Conservation (phyloP, 805 yeast genomes). For the Komagataella mondaviorum region DNA sequence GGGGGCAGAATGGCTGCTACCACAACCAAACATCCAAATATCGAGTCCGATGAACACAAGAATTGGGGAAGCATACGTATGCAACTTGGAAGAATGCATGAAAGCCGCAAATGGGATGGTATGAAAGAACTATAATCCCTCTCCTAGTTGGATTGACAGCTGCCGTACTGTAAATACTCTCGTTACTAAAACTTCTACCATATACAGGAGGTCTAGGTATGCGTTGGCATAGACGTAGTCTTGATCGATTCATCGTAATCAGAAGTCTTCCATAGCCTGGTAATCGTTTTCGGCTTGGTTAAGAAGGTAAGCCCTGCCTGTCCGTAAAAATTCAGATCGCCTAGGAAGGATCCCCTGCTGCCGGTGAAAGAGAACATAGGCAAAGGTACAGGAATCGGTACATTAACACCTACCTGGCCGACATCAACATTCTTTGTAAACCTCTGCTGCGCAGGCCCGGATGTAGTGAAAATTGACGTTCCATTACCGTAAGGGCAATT, state of each 20-base stretch:
- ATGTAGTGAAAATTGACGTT: constrained; percentile 52
- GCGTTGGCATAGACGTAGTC: constrained; percentile 63
- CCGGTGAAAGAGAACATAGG: constrained; percentile 79
- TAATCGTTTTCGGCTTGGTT: constrained; percentile 67
- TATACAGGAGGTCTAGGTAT: constrained; percentile 15
- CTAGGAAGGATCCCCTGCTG: constrained; percentile 60
- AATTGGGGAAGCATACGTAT: no score
- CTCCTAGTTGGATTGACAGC: no score
- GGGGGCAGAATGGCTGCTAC: no score
- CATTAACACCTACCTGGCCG: constrained; percentile 70
- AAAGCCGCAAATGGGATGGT: no score
- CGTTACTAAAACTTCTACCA: not conserved
- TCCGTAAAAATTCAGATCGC: constrained; percentile 71
- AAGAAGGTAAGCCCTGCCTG: constrained; percentile 61
- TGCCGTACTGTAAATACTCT: no score
- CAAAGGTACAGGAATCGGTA: constrained; percentile 71
- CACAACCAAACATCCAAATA: no score
- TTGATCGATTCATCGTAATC: constrained; percentile 30
- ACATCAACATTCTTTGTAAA: constrained; percentile 56
- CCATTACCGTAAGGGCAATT: constrained; percentile 54
- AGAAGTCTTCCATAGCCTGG: constrained; percentile 50
- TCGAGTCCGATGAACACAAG: no score
- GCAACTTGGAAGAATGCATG: no score
- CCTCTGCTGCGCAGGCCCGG: constrained; percentile 59
- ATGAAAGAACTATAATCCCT: no score